phyloP scores from a whole-genome alignment of 108 stramenopile genomes.

The Fistulifera pelliculosa region DNA sequence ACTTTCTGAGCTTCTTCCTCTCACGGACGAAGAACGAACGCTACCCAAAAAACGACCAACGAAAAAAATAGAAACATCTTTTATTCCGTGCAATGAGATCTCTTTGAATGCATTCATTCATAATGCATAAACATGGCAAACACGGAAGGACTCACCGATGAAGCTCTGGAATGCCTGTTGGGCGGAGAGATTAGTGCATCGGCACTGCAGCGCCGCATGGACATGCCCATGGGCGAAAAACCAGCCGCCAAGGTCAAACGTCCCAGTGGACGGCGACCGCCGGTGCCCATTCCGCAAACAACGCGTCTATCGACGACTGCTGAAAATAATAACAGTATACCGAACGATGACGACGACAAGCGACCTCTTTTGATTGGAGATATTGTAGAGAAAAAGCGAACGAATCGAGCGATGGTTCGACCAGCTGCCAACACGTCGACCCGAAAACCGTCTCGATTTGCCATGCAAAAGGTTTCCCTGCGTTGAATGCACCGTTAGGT shows the following conservation, averaged over 20 bases:
- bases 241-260: constrained; percentile 62
- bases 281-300: background rate
- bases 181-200: constrained; percentile 11
- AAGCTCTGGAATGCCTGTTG: constrained; percentile 48
- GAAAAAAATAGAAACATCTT: too few relatives aligned
- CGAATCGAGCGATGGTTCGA: background rate
- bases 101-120: too few relatives aligned
- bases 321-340: background rate
- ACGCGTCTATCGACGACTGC: background rate
- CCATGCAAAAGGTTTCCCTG: constrained; percentile 32
- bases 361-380: constrained; percentile 17
- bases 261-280: constrained; percentile 14
- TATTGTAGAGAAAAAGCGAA: constrained; percentile 17
- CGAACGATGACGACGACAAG: background rate
- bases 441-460: constrained; percentile 15
- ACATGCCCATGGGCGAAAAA: constrained; percentile 46
- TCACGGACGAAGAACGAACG: too few relatives aligned
- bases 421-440: background rate
- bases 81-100: too few relatives aligned
- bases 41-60: too few relatives aligned
- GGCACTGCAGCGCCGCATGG: constrained; percentile 43
- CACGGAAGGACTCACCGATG: constrained; percentile 65
- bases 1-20: too few relatives aligned
- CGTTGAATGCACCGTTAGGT: constrained; percentile 38
- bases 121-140: constrained; percentile 51